phyloP scores from a whole-genome alignment of 805 yeast genomes.

The Peterozyma xylosa region DNA sequence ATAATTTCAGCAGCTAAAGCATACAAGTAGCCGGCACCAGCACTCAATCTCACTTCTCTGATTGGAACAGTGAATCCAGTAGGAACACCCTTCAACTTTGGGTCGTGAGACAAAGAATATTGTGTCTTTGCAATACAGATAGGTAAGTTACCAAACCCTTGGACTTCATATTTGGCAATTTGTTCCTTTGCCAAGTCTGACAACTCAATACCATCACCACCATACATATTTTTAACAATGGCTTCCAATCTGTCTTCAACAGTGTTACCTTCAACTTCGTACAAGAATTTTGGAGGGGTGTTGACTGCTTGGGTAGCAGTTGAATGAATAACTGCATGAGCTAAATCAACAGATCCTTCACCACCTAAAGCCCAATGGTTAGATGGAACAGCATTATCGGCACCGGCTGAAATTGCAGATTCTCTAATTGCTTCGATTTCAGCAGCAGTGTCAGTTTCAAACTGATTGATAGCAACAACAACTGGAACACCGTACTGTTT shows the following conservation, averaged over 20 bases:
- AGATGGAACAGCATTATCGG: constrained; percentile 68
- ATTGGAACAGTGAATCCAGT: constrained; percentile 74
- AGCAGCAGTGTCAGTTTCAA: constrained; percentile 62
- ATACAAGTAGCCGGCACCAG: constrained; percentile 82
- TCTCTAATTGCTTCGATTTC: constrained; percentile 65
- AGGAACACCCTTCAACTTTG: constrained; percentile 78
- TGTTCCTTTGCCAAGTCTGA: constrained; percentile 64
- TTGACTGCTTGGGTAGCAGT: constrained; percentile 21
- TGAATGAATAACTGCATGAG: constrained; percentile 61
- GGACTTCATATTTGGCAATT: constrained; percentile 58
- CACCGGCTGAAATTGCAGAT: constrained; percentile 71
- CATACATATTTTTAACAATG: constrained; percentile 72
- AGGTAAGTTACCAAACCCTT: constrained; percentile 73
- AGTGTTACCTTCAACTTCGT: constrained; percentile 47
- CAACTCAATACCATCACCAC: constrained; percentile 66
- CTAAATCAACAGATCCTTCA: constrained; percentile 67
- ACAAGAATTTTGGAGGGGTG: constrained; percentile 40
- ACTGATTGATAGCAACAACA: constrained; percentile 75
- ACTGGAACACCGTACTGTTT: constrained; percentile 69
- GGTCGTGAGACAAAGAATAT: constrained; percentile 78
- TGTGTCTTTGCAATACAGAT: constrained; percentile 84
- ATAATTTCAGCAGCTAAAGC: constrained; percentile 83
- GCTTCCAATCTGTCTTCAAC: constrained; percentile 62
- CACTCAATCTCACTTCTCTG: constrained; percentile 75
- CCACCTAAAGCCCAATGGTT: constrained; percentile 91